A percentile compares a stretch with the other conserved stretches of the same genome.
Conservation (phyloP, 495 filamentous ascomycete species). For the Podospora comata region DNA sequence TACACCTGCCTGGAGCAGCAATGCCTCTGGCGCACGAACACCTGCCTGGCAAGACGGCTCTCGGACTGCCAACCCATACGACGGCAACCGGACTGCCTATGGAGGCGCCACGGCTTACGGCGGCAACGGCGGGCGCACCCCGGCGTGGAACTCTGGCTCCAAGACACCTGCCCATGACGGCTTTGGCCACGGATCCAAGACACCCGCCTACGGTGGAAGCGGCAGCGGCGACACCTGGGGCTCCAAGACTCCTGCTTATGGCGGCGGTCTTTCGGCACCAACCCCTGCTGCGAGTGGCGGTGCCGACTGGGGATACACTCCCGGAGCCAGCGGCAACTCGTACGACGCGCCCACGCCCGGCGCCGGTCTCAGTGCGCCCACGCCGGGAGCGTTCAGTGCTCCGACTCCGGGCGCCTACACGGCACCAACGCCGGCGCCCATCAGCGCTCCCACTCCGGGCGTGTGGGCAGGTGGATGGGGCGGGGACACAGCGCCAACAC, state of each 20-base stretch:
- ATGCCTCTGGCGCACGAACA: slow-evolving; percentile 58
- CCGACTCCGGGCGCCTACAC: slow-evolving; percentile 75
- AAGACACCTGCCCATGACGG: slow-evolving; percentile 62
- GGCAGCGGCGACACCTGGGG: slow-evolving; percentile 45
- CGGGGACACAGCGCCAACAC: slow-evolving; percentile 60
- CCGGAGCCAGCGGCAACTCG: slow-evolving; percentile 48
- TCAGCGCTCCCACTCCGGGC: slow-evolving; percentile 76
- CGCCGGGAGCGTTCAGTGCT: slow-evolving; percentile 66
- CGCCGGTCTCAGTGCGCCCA: slow-evolving; percentile 64
- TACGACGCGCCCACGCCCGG: slow-evolving; percentile 74
- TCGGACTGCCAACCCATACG: slow-evolving; percentile 74
- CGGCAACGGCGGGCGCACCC: slow-evolving; percentile 44
- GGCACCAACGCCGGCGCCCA: slow-evolving; percentile 63
- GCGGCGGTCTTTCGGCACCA: slow-evolving; percentile 46
- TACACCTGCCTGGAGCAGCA: slow-evolving; percentile 66
- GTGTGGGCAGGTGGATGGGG: slow-evolving; percentile 50
- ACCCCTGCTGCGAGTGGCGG: slow-evolving; percentile 53
- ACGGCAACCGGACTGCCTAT: slow-evolving; percentile 73
- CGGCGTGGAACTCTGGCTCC: slow-evolving; percentile 51
- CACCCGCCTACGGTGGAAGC: slow-evolving; percentile 64
- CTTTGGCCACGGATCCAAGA: slow-evolving; percentile 69
- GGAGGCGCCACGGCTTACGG: slow-evolving; percentile 59
- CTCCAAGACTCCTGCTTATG: slow-evolving; percentile 72
- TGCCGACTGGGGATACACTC: slow-evolving; percentile 8
- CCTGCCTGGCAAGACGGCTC: slow-evolving; percentile 77